Base-by-base conservation (phyloP, 2,329 filamentous ascomycete species). In the Fusarium sp. region DNA sequence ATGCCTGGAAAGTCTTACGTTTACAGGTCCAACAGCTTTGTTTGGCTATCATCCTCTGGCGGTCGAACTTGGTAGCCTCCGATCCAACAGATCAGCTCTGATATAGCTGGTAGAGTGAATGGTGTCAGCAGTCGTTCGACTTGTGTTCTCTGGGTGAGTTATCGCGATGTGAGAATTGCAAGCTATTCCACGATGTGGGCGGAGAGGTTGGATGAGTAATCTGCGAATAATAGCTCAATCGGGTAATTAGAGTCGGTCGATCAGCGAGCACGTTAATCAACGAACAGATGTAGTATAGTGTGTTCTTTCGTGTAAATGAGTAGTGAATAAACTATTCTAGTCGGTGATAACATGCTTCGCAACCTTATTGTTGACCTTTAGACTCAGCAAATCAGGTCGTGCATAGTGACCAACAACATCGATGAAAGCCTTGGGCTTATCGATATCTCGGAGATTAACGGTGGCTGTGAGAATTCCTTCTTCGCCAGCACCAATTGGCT, bases 321-420 rank as follows among this genome's bases (percentile, higher is more conserved):
- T 7, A 28, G 9, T 28, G 2, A 28, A 28, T 28, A 3, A 4
- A 28, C 6, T 28, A 9, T 28, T 28, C 36, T 53, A 33, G 20
- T 53, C 38, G 3, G 44, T 17, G 10, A 49, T 7, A 18, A 54
- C 42, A 49, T 54, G 51, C 7, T 54, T 49, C 3, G 51, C 51
- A 9, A 49, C 40, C n/a, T 54, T 54, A 10, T 49, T n/a, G 20
- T 54, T 49, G 7, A 54, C 51, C 42, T 48, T 54, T 7, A 54
- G 51, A 10, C 51, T 49, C 3, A 49, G 51, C n/a, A 54, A 9
- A 18, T 54, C 51, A 14, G 51, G 51, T 1, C 51, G 42, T 10
- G 51, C 42, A 26, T 54, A 54, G 49, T 54, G 51, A 5, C 51
- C 51, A n/a, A 54, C 42, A 20, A 54, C 51, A 3, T 54, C 51